Conservation (phyloP, 805 yeast species). For the Scheffersomyces amazonensis region DNA sequence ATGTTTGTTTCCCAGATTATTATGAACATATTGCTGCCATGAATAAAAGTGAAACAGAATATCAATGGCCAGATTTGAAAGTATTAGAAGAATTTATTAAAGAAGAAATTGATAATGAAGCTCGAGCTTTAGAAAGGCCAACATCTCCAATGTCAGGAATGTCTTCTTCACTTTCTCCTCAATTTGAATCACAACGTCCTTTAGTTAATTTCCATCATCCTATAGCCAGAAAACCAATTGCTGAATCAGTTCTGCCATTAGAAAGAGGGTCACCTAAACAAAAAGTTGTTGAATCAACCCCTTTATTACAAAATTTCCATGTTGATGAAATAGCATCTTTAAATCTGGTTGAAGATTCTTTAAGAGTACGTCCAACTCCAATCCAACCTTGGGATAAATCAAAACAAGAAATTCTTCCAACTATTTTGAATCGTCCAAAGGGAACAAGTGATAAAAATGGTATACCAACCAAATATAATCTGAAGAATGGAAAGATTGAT, state of each 20-base stretch:
- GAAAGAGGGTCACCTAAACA: conserved; percentile 1
- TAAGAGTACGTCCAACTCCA: conserved; percentile 68
- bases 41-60: conserved; percentile 18
- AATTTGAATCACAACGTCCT: neutral
- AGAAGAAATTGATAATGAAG: conserved; percentile 52
- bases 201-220: conserved; percentile 5
- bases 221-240: neutral
- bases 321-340: conserved; percentile 30
- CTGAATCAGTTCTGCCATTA: neutral
- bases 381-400: conserved; percentile 69
- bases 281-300: conserved; percentile 24
- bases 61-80: conserved; percentile 80
- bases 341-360: conserved; percentile 37
- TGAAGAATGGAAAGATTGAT: conserved; percentile 8
- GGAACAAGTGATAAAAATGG: conserved; percentile 1
- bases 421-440: conserved; percentile 19
- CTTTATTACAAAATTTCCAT: conserved; percentile 26
- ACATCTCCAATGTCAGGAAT: neutral
- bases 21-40: conserved; percentile 23
- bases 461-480: conserved; percentile 1
- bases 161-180: too few relatives aligned
- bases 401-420: conserved; percentile 23
- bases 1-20: conserved; percentile 87
- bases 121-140: conserved; percentile 1
- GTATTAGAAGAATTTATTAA: conserved; percentile 74